Evolutionary conservation across 2,329 filamentous ascomycete genomes (phyloP), one percentile per base, ranked within the genome.

Genomic region (Exophiala aquamarina): DNA sequence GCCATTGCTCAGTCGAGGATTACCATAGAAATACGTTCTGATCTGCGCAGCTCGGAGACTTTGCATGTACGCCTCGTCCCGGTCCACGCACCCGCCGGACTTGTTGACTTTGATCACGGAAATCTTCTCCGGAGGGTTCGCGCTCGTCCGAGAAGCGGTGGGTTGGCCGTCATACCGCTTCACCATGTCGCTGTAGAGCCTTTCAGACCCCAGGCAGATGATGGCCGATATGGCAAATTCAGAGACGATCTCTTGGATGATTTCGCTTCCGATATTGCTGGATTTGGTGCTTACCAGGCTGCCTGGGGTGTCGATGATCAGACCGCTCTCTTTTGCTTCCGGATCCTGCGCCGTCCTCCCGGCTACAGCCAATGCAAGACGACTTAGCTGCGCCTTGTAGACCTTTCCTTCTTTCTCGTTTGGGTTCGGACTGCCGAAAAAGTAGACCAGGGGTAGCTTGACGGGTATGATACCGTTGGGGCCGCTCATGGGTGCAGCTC

Each of bases 21-120:
- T 86, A 8, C 93, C 93, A 64, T 96, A 98, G 72, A 98, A 98
- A 68, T 98, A 98, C 59, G 91, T 86, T 57, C 87, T 86, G 42
- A 96, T 90, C 41, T 87, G 80, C 0, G 86, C 81, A 61, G 94
- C 87, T 35, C 87, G 80, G 4, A 81, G 70, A 13, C 82, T 77
- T 60, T 88, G 86, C 75, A 91, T 82, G 65, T 89, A 94, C 0
- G 71, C 64, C 29, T 84, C 80, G 54, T 90, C 86, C 38, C 89
- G 79, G 60, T 88, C 82, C 1, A 88, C 87, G 29, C 88, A 90
- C 18, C 93, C 93, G 28, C 89, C 87, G 0, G 90, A 94, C 63
- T 89, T 90, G 52, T 90, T 83, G 10, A 98, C 75, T 47, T 84
- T 83, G 39, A 97, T 74, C 2, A 97, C 80, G 3, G 79, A 81